These are phyloP conservation scores for Umbelopsis ramanniana DNA, from an alignment of 192 early-diverging fungal species.

Conservation along the genomic window DNA sequence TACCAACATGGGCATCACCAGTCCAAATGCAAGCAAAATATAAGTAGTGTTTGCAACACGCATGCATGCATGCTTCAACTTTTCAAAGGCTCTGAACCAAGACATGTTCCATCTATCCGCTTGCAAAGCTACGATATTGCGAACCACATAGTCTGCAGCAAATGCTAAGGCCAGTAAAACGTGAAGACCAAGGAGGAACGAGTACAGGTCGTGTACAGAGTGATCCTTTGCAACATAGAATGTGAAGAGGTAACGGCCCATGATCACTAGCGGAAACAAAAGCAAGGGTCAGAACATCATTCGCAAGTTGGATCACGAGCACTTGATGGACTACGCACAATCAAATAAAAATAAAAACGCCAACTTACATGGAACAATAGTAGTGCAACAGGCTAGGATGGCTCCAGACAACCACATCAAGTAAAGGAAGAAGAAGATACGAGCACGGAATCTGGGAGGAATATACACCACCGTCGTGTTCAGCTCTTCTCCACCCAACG, in stretches of 20 bases:
- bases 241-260: constrained; percentile 59
- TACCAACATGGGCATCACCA: constrained; percentile 68
- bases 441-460: constrained; percentile 69
- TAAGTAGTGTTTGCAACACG: constrained; percentile 19
- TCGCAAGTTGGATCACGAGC: neutral
- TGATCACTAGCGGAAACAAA: constrained; percentile 51
- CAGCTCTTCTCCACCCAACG: constrained; percentile 55
- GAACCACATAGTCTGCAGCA: constrained; percentile 39
- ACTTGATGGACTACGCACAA: neutral
- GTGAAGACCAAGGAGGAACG: constrained; percentile 73
- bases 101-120: constrained; percentile 22
- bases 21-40: constrained; percentile 62
- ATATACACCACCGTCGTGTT: constrained; percentile 84
- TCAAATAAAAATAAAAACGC: no score
- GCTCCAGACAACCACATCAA: constrained; percentile 61
- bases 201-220: constrained; percentile 78
- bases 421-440: constrained; percentile 50
- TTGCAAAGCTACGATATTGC: constrained; percentile 20
- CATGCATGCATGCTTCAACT: neutral
- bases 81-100: neutral
- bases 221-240: constrained; percentile 51
- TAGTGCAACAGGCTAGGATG: constrained; percentile 52
- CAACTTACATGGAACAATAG: constrained; percentile 51
- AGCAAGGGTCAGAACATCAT: constrained; percentile 6
- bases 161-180: constrained; percentile 39